Conservation (phyloP, 2,329 filamentous ascomycete genomes). For the Colletotrichum eleusines region DNA sequence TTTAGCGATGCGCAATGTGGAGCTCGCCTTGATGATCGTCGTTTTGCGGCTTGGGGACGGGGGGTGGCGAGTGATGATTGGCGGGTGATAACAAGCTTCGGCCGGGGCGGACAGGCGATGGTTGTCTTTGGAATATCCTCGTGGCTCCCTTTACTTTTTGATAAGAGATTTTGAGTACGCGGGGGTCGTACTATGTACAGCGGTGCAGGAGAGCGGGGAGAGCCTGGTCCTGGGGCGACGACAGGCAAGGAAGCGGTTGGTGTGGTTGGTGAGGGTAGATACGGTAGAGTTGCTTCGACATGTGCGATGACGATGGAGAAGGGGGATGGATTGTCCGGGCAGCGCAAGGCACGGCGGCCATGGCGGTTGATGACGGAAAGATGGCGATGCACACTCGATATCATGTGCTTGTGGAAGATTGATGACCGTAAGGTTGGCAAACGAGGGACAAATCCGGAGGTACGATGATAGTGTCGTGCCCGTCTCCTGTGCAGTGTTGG, state of each 20-base stretch:
- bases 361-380: no score
- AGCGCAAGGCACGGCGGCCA: background rate
- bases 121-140: conserved; percentile 28
- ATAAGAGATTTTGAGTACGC: conserved; percentile 33
- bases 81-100: conserved; percentile 13
- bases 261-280: background rate
- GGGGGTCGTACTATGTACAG: background rate
- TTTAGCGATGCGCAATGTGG: conserved; percentile 13
- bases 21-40: conserved; percentile 28
- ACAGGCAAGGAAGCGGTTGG: conserved; percentile 33
- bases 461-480: background rate
- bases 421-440: background rate
- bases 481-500: conserved; percentile 1
- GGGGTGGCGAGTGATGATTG: background rate
- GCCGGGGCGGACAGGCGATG: conserved; percentile 35
- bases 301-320: conserved; percentile 29
- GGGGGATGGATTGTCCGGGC: background rate
- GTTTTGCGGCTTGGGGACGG: conserved; percentile 21
- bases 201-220: conserved; percentile 26
- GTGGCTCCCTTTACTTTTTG: conserved; percentile 22
- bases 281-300: conserved; percentile 26
- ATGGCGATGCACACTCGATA: no score
- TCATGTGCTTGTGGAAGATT: background rate
- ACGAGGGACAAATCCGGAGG: background rate
- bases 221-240: conserved; percentile 27